Evolutionary conservation across 2,329 filamentous ascomycete genomes (phyloP).

Genomic region (Pyrenochaeta sp.): DNA sequence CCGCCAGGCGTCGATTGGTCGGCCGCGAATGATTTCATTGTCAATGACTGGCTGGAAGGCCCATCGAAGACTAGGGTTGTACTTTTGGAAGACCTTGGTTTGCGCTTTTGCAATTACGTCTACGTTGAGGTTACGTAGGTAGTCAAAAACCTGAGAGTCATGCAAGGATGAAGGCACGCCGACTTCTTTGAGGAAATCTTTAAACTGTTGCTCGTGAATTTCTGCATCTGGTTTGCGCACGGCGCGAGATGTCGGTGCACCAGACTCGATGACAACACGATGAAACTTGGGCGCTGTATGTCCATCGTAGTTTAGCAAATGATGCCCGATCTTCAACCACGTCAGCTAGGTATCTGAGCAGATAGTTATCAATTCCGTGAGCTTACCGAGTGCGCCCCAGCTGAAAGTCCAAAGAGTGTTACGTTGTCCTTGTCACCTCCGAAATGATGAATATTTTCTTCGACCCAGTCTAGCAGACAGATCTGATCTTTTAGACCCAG

Average conservation of each 20-base stretch:
- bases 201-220: constrained; percentile 56
- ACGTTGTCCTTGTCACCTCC: constrained; percentile 35
- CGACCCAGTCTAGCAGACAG: constrained; percentile 54
- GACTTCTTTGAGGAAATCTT: constrained; percentile 49
- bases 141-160: constrained; percentile 48
- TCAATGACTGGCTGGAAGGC: constrained; percentile 76
- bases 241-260: constrained; percentile 56
- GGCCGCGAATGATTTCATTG: constrained; percentile 63
- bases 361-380: not conserved
- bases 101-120: constrained; percentile 50
- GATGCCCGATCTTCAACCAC: constrained; percentile 65
- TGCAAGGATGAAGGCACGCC: constrained; percentile 38
- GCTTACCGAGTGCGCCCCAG: constrained; percentile 28
- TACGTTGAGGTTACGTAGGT: constrained; percentile 51
- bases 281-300: constrained; percentile 51
- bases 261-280: constrained; percentile 57
- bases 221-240: constrained; percentile 50
- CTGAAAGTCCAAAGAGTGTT: constrained; percentile 31
- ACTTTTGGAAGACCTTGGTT: constrained; percentile 53
- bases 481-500: constrained; percentile 31
- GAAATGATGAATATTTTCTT: constrained; percentile 44
- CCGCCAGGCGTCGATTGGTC: constrained; percentile 67
- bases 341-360: not conserved
- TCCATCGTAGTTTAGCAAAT: constrained; percentile 61
- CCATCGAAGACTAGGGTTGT: constrained; percentile 57